Base-by-base conservation (phyloP, 179 eudicot species). In the Pouteria campechiana region DNA sequence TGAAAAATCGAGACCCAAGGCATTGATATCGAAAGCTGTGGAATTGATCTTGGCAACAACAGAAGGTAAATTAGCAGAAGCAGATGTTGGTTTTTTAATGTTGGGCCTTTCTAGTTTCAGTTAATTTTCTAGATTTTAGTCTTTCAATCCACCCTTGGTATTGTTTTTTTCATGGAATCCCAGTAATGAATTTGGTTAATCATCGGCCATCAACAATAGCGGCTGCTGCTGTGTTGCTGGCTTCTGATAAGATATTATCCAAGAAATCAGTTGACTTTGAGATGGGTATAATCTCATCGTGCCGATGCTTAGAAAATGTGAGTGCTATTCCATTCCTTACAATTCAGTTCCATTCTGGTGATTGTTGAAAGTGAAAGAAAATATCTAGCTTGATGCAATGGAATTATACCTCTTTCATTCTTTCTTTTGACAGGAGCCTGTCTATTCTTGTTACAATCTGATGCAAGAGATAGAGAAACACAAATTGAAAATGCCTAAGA, bases 151-250 rank as follows among this genome's bases (percentile, higher is more conserved):
- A n/a, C n/a, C n/a, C n/a, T n/a, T n/a, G n/a, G n/a, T n/a, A n/a
- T n/a, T n/a, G n/a, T n/a, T n/a, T n/a, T n/a, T n/a, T n/a, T n/a
- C n/a, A n/a, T n/a, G n/a, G n/a, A n/a, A n/a, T n/a, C n/a, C n/a
- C 75, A 81, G 92, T 63, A 61, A 48, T 59, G 34, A 71, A 50
- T 38, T 34, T 67, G 62, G 50, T 37, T 35, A 71, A 78, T 31
- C 38, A 60, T 55, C 56, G 67, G 18, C 85, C 82, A n/a, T 77
- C 81, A 2, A 46, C 69, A 38, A 53, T 74, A 31, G 92, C 92
- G 27, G 65, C 64, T 3, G 70, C 82, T 1, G 82, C 92, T 14
- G 75, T 74, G 7, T 42, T 81, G 17, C 76, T 70, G 28, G 73
- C 81, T 50, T 35, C 15, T 15, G 75, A 66, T 58, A 47, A 57